Evolutionary conservation across 2,329 filamentous ascomycete genomes (phyloP), one percentile per base, ranked within the genome.

Genomic region (Botryosphaeria dothidea): DNA sequence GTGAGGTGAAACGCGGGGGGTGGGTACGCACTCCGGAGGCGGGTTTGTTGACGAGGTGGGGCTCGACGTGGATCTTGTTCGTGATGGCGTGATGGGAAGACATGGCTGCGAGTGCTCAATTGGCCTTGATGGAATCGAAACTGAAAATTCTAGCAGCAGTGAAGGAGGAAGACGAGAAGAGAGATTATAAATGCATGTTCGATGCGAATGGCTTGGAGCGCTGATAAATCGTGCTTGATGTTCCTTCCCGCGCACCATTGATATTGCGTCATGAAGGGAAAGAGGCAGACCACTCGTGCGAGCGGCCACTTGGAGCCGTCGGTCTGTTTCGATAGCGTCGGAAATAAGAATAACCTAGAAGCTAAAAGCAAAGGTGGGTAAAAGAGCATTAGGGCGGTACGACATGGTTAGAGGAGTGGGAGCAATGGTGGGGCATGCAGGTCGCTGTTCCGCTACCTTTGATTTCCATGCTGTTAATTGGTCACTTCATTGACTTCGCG

Each of bases 31-130:
- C 77, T 31, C 79, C 79, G 25, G 75, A 72, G 4, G 81, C 79
- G 19, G 80, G 71, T 57, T 74, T 75, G 71, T 83, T 83, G 49
- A 73, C 70, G 64, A 77, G 69, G 43, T 72, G 70, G 54, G 74
- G 68, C 63, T 79, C 77, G 41, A 71, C 72, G 36, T 71, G 68
- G 11, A 72, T 71, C 5, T 73, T 68, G 58, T 73, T 71, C 27
- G 72, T 66, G 51, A 77, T 62, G 23, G 69, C 74, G 69, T 78
- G 74, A 38, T 68, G 67, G 23, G 67, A 61, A 19, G 62, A 36
- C 58, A 62, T 62, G 29, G 21, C 11, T 25, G 58, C 29, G 23
- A 21, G 3, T n/a, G 31, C 38, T 7, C 13, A 51, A 51, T 25
- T n/a, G 21, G 15, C n/a, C n/a, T n/a, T n/a, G 36, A 15, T 29